These are phyloP conservation scores for Colletotrichum horii DNA, from an alignment of 2,329 filamentous ascomycete genomes.

Conservation along the genomic window DNA sequence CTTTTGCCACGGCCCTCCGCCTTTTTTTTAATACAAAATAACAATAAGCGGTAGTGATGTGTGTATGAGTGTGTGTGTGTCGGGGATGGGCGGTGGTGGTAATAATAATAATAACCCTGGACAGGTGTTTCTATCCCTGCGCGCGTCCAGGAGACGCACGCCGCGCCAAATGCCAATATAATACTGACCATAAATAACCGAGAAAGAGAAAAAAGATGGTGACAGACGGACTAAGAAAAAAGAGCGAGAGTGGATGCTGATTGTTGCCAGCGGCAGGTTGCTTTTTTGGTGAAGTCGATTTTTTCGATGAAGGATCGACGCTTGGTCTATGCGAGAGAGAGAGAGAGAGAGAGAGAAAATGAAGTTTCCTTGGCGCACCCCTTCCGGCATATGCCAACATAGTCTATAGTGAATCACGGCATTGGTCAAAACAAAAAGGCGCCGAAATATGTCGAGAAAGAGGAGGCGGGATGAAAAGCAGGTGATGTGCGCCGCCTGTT, in stretches of 20 bases:
- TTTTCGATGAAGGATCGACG: neutral
- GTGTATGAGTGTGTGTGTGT: neutral
- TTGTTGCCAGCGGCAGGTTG: neutral
- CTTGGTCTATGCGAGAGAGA: neutral
- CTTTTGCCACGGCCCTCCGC: neutral
- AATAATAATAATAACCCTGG: neutral
- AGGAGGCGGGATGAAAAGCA: neutral
- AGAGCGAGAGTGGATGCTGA: neutral
- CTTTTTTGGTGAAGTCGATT: neutral
- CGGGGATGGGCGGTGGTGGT: neutral
- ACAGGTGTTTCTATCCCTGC: neutral
- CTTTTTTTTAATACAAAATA: constrained; percentile 12
- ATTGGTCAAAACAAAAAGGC: neutral
- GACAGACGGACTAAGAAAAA: neutral
- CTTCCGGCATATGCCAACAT: constrained; percentile 2
- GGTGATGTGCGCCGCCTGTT: neutral
- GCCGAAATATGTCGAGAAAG: neutral
- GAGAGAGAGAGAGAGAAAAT: neutral
- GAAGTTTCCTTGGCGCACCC: neutral
- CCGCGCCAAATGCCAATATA: neutral
- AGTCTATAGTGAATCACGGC: constrained; percentile 9
- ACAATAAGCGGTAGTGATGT: neutral
- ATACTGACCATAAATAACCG: neutral
- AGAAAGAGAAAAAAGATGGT: neutral
- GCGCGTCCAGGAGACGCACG: neutral